phyloP scores from a whole-genome alignment of 176 grass and related monocot species.

The Olyra latifolia region DNA sequence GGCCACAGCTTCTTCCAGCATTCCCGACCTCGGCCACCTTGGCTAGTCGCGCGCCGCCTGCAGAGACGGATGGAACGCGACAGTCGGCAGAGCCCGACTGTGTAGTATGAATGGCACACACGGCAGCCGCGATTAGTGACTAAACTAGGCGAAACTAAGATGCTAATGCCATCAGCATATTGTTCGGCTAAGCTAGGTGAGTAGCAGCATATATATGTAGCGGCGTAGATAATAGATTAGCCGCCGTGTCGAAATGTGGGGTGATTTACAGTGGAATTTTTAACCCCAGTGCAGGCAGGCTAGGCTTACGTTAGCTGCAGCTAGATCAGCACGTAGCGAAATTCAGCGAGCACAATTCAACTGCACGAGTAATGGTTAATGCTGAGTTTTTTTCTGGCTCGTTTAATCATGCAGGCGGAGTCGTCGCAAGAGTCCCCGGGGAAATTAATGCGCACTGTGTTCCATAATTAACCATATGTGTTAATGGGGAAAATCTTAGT shows the following conservation, averaged over 20 bases:
- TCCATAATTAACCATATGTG: slow-evolving; percentile 25
- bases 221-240: neutral
- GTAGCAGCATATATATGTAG: neutral
- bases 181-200: neutral
- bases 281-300: neutral
- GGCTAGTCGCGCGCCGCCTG: neutral
- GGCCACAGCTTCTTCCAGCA: neutral
- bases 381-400: neutral
- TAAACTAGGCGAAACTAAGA: neutral
- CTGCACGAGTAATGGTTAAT: too few species aligned
- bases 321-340: neutral
- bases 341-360: too few species aligned
- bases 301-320: neutral
- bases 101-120: neutral
- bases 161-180: neutral
- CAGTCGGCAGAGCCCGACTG: slow-evolving; percentile 11
- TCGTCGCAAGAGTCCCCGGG: neutral
- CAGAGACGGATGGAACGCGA: neutral
- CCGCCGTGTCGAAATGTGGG: neutral
- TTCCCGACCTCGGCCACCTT: too few species aligned
- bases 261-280: neutral
- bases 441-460: neutral
- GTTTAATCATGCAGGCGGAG: too few species aligned
- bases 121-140: neutral
- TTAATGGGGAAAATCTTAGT: slow-evolving; percentile 30